Evolutionary conservation across 2,329 filamentous ascomycete species (phyloP).

Genomic region (Penicillium sp.): DNA sequence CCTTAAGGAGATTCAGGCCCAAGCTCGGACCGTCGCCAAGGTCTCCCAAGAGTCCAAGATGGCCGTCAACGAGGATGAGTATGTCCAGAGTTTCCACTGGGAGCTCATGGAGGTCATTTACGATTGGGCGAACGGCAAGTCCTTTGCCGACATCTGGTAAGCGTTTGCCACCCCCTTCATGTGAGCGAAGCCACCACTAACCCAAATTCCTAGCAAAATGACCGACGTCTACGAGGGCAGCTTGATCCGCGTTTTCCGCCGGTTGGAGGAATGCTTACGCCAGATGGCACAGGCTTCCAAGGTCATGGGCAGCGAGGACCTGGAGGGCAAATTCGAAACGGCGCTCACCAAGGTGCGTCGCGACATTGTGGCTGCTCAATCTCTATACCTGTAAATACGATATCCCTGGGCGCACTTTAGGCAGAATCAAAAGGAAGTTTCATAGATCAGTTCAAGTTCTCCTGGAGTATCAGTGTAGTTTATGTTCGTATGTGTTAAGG

Average conservation of each 20-base stretch:
- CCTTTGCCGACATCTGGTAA: slow-evolving; percentile 94
- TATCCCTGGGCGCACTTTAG: slow-evolving; percentile 20
- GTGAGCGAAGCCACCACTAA: slow-evolving; percentile 15
- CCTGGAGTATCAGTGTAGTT: background rate
- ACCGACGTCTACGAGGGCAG: slow-evolving; percentile 97
- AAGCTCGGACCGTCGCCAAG: slow-evolving; percentile 87
- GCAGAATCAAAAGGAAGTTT: slow-evolving; percentile 3
- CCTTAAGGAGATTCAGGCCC: slow-evolving; percentile 81
- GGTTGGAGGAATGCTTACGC: slow-evolving; percentile 88
- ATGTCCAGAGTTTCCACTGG: slow-evolving; percentile 85
- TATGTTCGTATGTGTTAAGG: no score
- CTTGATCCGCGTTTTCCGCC: slow-evolving; percentile 92
- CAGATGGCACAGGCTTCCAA: slow-evolving; percentile 96
- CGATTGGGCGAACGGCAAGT: slow-evolving; percentile 85
- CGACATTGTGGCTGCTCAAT: slow-evolving; percentile 94
- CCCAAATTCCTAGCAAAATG: slow-evolving; percentile 75
- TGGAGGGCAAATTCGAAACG: slow-evolving; percentile 89
- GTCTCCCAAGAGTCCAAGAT: slow-evolving; percentile 94
- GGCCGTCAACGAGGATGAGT: slow-evolving; percentile 92
- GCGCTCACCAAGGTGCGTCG: slow-evolving; percentile 83
- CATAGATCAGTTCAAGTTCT: background rate
- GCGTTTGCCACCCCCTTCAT: slow-evolving; percentile 42
- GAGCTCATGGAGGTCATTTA: slow-evolving; percentile 97
- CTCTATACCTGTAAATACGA: slow-evolving; percentile 74
- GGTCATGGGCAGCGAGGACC: slow-evolving; percentile 96